phyloP scores from a whole-genome alignment of 305 asterid genomes.

The Stenogyne calaminthoides region DNA sequence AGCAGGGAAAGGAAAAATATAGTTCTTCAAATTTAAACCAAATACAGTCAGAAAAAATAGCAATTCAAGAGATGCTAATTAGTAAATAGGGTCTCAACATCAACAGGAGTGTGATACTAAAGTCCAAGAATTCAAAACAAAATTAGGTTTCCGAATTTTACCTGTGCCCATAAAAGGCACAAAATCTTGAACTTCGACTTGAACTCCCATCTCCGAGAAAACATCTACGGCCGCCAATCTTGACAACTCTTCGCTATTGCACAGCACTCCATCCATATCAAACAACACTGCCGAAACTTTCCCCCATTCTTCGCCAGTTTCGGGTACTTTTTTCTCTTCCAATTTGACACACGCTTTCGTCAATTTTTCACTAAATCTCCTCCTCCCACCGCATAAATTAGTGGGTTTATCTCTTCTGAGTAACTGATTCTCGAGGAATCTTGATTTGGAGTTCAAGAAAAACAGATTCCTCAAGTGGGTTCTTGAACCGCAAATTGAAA shows the following conservation, averaged over 20 bases:
- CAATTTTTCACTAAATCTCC: slow-evolving; percentile 31
- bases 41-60: background rate
- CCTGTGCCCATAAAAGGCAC: slow-evolving; percentile 98
- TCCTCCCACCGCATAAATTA: slow-evolving; percentile 27
- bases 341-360: slow-evolving; percentile 60
- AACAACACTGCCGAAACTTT: slow-evolving; percentile 92
- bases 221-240: slow-evolving; percentile 92
- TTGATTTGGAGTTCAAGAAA: slow-evolving; percentile 44
- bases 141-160: slow-evolving; percentile 7
- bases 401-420: slow-evolving; percentile 18
- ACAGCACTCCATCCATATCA: slow-evolving; percentile 97
- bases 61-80: background rate
- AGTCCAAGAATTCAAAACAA: too few species aligned
- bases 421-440: slow-evolving; percentile 30
- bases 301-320: slow-evolving; percentile 62
- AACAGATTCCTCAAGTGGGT: slow-evolving; percentile 40
- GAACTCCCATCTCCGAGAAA: slow-evolving; percentile 93
- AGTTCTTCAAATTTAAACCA: background rate
- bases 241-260: slow-evolving; percentile 91
- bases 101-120: too few species aligned
- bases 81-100: background rate
- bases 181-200: slow-evolving; percentile 78
- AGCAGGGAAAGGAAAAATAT: background rate
- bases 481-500: slow-evolving; percentile 44
- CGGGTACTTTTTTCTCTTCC: slow-evolving; percentile 60